Evolutionary conservation across 176 grass and related monocot genomes (phyloP).

Genomic region (Luzula sylvatica): DNA sequence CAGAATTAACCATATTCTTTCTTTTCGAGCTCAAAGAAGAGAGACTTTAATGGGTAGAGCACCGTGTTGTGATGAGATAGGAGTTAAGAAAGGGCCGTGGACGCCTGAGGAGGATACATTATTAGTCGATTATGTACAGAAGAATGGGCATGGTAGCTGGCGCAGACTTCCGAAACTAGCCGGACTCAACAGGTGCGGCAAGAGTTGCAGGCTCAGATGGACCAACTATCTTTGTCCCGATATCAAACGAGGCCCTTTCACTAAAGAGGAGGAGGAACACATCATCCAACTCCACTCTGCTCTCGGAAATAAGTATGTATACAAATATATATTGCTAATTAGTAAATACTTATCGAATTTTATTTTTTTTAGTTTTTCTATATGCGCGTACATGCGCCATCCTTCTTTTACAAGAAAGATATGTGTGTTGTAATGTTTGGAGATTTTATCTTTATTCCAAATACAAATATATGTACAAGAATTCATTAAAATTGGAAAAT

Average conservation of each 20-base stretch:
- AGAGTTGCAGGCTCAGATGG: conserved; percentile 95
- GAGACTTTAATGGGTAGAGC: conserved; percentile 56
- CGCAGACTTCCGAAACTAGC: conserved; percentile 86
- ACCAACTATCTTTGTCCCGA: conserved; percentile 88
- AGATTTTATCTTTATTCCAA: not conserved
- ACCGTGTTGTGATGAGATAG: conserved; percentile 85
- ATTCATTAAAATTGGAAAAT: no score
- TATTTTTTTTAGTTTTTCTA: not conserved
- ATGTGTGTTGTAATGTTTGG: not conserved
- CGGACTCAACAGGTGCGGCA: conserved; percentile 72
- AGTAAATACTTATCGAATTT: not conserved
- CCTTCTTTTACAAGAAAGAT: no score
- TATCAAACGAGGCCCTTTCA: conserved; percentile 74
- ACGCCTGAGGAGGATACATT: conserved; percentile 84
- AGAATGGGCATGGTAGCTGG: conserved; percentile 82
- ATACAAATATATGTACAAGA: no score
- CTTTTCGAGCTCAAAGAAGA: not conserved
- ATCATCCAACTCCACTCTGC: conserved; percentile 79
- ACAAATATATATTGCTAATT: not conserved
- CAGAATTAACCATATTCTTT: not conserved
- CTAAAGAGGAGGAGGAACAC: conserved; percentile 54
- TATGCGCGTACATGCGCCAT: not conserved
- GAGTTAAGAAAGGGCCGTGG: conserved; percentile 85
- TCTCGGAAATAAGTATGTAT: conserved; percentile 72
- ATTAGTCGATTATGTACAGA: conserved; percentile 65